A percentile compares a stretch with the other conserved stretches of the same genome.
Evolutionary conservation across 306 rosid genomes (phyloP).

Genomic region (Coriaria nepalensis): DNA sequence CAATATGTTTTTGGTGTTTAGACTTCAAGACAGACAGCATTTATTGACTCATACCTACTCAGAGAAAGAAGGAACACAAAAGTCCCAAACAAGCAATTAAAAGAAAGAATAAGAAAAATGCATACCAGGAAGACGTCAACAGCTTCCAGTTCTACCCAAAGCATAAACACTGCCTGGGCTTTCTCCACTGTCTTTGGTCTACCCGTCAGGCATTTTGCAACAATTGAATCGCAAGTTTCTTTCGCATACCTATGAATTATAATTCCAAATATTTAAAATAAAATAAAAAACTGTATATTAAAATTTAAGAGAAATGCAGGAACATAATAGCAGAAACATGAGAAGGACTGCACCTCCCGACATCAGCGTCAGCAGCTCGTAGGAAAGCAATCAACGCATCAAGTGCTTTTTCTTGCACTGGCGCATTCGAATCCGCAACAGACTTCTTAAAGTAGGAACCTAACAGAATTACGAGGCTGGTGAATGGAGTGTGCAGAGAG

Average conservation of each 20-base stretch:
- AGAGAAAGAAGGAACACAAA: too few relatives aligned
- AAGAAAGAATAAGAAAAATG: conserved; percentile 7
- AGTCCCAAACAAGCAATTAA: not conserved
- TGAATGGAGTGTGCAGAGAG: conserved; percentile 17
- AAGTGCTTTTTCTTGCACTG: conserved; percentile 96
- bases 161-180: conserved; percentile 87
- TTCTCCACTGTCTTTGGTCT: conserved; percentile 98
- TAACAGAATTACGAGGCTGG: conserved; percentile 15
- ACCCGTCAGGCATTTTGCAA: conserved; percentile 91
- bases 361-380: conserved; percentile 95
- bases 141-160: conserved; percentile 97
- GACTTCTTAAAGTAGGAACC: conserved; percentile 78
- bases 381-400: conserved; percentile 85
- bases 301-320: not conserved
- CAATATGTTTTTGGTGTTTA: too few relatives aligned
- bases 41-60: too few relatives aligned
- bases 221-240: conserved; percentile 83
- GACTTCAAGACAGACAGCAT: too few relatives aligned
- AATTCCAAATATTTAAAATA: conserved; percentile 11
- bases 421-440: conserved; percentile 87
- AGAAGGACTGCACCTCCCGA: conserved; percentile 44
- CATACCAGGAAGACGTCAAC: conserved; percentile 83
- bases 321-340: not conserved
- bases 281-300: conserved; percentile 1
- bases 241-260: conserved; percentile 49